phyloP scores from a whole-genome alignment of 306 rosid species.

The Rosa multiflora region DNA sequence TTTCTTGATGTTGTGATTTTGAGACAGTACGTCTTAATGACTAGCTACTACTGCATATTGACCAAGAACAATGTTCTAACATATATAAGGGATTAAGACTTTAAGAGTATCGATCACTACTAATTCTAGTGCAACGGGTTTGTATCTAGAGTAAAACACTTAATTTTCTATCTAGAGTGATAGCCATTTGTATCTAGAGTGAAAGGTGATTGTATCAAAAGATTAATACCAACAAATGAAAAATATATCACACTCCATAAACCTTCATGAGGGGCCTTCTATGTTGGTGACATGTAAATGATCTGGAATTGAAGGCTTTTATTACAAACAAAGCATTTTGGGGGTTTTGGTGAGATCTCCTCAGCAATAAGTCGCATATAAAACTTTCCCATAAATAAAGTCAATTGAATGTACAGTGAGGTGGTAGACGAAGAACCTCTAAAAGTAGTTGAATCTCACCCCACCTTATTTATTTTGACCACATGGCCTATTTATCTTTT shows the following conservation, averaged over 20 bases:
- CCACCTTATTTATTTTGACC: conserved; percentile 28
- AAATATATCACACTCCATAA: neutral
- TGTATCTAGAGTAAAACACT: neutral
- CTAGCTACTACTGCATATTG: neutral
- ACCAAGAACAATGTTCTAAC: neutral
- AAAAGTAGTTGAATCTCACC: conserved; percentile 25
- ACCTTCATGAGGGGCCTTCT: neutral
- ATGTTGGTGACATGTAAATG: neutral
- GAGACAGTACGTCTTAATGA: neutral
- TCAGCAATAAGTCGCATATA: neutral
- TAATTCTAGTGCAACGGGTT: neutral
- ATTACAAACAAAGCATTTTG: neutral
- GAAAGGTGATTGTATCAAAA: neutral
- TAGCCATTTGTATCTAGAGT: too few species aligned
- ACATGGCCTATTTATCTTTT: conserved; percentile 25
- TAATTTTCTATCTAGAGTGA: too few species aligned
- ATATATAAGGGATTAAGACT: too few species aligned
- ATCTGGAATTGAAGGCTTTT: neutral
- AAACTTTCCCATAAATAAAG: neutral
- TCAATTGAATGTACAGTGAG: neutral
- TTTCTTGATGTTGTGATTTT: neutral
- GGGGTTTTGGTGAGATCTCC: neutral
- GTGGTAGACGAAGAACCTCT: neutral
- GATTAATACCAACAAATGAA: neutral
- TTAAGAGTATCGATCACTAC: neutral